These are phyloP conservation scores for Pichia cabralensis DNA, from an alignment of 805 yeast genomes.

Conservation along the genomic window DNA sequence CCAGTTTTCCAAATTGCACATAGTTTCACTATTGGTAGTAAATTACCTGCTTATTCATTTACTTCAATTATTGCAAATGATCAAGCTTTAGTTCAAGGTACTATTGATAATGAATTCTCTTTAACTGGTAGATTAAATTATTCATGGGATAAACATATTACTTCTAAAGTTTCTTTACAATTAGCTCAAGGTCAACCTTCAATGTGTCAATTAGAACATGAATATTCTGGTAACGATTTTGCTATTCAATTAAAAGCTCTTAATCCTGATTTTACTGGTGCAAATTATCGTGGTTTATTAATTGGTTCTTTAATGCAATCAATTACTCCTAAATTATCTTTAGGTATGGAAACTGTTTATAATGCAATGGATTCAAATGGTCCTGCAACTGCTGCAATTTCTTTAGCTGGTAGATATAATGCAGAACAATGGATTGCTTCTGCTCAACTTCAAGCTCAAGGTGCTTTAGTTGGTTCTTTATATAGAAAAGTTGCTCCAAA, in stretches of 20 bases:
- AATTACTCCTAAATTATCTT: constrained; percentile 68
- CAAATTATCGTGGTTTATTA: constrained; percentile 80
- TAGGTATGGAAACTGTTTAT: constrained; percentile 91
- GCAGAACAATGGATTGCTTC: constrained; percentile 87
- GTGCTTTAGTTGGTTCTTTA: constrained; percentile 79
- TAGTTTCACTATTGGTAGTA: constrained; percentile 81
- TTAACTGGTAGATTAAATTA: constrained; percentile 84
- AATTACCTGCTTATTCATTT: constrained; percentile 85
- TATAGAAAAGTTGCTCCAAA: constrained; percentile 90
- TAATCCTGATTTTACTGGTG: constrained; percentile 74
- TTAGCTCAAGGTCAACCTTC: constrained; percentile 82
- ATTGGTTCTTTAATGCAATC: constrained; percentile 89
- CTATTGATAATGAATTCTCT: constrained; percentile 76
- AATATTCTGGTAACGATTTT: constrained; percentile 81
- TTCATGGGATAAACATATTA: constrained; percentile 73
- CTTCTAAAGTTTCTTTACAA: constrained; percentile 82
- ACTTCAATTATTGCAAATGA: constrained; percentile 85
- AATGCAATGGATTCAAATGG: constrained; percentile 56
- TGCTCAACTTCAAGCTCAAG: constrained; percentile 89
- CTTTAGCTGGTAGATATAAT: constrained; percentile 84
- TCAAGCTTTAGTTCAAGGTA: constrained; percentile 79
- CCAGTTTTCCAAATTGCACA: constrained; percentile 97
- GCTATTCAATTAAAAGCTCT: constrained; percentile 82
- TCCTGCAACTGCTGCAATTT: constrained; percentile 86
- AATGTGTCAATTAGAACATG: constrained; percentile 95